A percentile compares a stretch with the other conserved stretches of the same genome.
phyloP scores from a whole-genome alignment of 2,329 filamentous ascomycete genomes.

The Akanthomyces muscarius region DNA sequence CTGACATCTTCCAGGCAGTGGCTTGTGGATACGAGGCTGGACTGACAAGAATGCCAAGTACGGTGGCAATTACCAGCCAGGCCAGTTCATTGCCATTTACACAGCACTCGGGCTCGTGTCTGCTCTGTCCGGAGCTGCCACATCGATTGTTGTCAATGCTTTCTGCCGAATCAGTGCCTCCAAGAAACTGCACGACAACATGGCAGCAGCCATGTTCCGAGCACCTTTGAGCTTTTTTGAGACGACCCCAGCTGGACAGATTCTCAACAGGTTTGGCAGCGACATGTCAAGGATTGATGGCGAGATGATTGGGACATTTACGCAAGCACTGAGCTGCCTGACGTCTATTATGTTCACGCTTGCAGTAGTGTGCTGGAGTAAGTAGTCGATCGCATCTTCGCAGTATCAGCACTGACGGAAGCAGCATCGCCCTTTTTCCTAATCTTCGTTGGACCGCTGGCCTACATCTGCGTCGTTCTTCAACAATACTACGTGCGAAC shows the following conservation, averaged over 20 bases:
- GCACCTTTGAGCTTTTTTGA: conserved; percentile 96
- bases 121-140: conserved; percentile 71
- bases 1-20: conserved; percentile 51
- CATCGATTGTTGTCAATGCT: conserved; percentile 90
- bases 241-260: conserved; percentile 82
- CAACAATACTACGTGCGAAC: conserved; percentile 89
- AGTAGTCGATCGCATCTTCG: conserved; percentile 67
- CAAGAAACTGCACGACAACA: conserved; percentile 83
- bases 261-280: conserved; percentile 88
- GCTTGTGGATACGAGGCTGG: conserved; percentile 85
- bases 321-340: conserved; percentile 15
- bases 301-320: conserved; percentile 15
- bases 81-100: conserved; percentile 83
- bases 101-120: conserved; percentile 82
- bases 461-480: conserved; percentile 75
- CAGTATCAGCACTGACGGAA: conserved; percentile 71
- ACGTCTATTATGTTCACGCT: conserved; percentile 23
- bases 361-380: conserved; percentile 89
- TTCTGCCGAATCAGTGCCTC: conserved; percentile 95
- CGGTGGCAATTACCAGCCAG: conserved; percentile 65
- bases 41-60: conserved; percentile 65
- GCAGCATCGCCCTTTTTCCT: conserved; percentile 69
- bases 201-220: conserved; percentile 89
- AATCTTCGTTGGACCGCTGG: conserved; percentile 69
- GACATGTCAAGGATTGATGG: conserved; percentile 36